Base-by-base conservation (phyloP, 1,139 yeast species). In the Saccharomyces hybrid region DNA sequence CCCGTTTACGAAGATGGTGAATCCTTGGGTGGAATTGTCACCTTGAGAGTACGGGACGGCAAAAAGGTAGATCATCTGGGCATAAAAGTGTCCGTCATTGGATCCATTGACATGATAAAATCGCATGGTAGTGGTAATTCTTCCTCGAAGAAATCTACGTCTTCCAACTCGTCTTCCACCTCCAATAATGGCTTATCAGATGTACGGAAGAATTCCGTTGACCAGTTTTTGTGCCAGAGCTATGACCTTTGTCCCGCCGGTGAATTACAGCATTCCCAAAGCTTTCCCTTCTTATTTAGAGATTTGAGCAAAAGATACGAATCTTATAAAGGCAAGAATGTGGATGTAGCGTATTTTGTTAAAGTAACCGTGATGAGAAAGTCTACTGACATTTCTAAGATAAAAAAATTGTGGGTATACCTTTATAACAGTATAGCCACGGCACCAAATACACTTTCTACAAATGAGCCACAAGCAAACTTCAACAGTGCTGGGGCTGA, bases 261-360 rank as follows among this genome's bases (percentile, higher is more conserved):
- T 2, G 95, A 87, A 59, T 71, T 93, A 59, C 78, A 83, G 34
- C 96, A 87, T 65, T 86, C 96, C 1, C 97, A 90, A 65, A 85
- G 90, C 44, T 89, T 81, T 64, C 83, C 84, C 3, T 93, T 95
- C 69, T 91, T 84, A 66, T 93, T 93, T 72, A 87, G 88, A 61
- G 93, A 93, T 68, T 95, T 93, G 42, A 97, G 91, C 67, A 93
- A 95, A 72, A 91, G 88, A 68, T 89, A 86, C 69, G 98, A 95
- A 72, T 86, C 96, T 66, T 93, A 93, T 71, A 77, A 85, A 56
- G 99, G 99, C 2, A 83, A 82, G 61, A 89, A 90, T 66, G 96
- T 91, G 26, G 80, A 83, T 53, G 82, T 93, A 53, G 77, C 90
- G 49, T 95, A 93, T 72, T 90, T 78, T 66, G 79, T 88, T 50